Evolutionary conservation across 345 rosid species (phyloP), one percentile per base, ranked within the genome.

Genomic region (Lepidium sativum): DNA sequence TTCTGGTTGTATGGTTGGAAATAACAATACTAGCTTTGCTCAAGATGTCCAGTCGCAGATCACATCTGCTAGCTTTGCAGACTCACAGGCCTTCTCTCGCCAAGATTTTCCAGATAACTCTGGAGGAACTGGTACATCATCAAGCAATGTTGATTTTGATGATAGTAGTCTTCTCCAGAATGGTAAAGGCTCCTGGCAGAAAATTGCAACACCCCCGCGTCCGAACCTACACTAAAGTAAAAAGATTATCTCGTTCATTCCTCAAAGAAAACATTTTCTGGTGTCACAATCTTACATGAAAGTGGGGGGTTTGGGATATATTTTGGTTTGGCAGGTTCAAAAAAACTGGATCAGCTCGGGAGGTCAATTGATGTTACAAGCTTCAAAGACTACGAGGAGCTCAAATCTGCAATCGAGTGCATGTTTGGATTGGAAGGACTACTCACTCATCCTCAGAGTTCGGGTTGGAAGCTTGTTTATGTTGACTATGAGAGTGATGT

Each of bases 41-140:
- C 99, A 86, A 79, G 99, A 95, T 80, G 86, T 91, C 49, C 97
- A 91, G 79, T 91, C 98, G 40, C 99, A 95, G 82, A 91, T 95
- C 54, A 88, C 98, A 33, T 88, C n/a, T n/a, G n/a, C n/a, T n/a
- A n/a, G n/a, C n/a, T n/a, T n/a, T n/a, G n/a, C n/a, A n/a, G n/a
- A n/a, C n/a, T n/a, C n/a, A n/a, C n/a, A n/a, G n/a, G n/a, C n/a
- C n/a, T n/a, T n/a, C n/a, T n/a, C 95, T 52, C 84, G 81, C 53
- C 95, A 84, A 57, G 97, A 89, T 60, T 70, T 87, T 54, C 88
- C 83, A 0, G 98, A 90, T 71, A 85, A 67, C 75, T 91, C 95
- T 1, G 99, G 95, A 5, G 95, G 89, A 20, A 67, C 77, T 67
- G 77, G 72, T 39, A 88, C 97, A 4, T 95, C 97, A 57, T 86